Evolutionary conservation across 1,284 basidiomycete genomes (phyloP).

Genomic region (Leccinum glutinopallens): DNA sequence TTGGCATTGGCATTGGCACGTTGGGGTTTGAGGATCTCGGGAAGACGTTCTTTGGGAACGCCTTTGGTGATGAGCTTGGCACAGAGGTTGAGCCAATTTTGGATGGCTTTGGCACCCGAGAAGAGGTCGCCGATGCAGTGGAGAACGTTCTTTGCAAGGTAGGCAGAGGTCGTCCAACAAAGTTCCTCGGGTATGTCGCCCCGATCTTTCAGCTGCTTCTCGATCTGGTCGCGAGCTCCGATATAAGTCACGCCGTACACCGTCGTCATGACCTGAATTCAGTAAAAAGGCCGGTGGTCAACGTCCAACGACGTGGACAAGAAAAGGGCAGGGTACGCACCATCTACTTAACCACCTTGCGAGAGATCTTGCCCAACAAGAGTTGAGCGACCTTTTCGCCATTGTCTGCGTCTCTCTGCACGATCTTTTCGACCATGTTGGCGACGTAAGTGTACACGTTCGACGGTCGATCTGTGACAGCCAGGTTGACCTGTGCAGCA

Average conservation of each 20-base stretch:
- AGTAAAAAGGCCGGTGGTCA: slow-evolving; percentile 4
- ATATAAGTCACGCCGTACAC: slow-evolving; percentile 98
- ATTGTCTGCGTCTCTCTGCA: slow-evolving; percentile 35
- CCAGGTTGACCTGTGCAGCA: slow-evolving; percentile 92
- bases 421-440: slow-evolving; percentile 67
- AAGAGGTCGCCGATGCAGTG: slow-evolving; percentile 91
- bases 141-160: slow-evolving; percentile 84
- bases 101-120: slow-evolving; percentile 88
- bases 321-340: slow-evolving; percentile 42
- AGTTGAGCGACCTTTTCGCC: slow-evolving; percentile 63
- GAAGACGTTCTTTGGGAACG: slow-evolving; percentile 77
- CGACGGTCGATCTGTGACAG: slow-evolving; percentile 83
- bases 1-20: slow-evolving; percentile 21
- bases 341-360: slow-evolving; percentile 99
- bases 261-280: slow-evolving; percentile 90
- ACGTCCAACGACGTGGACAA: slow-evolving; percentile 5
- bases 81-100: slow-evolving; percentile 85
- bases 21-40: slow-evolving; percentile 44
- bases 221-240: slow-evolving; percentile 95
- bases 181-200: slow-evolving; percentile 75
- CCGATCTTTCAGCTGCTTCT: slow-evolving; percentile 82
- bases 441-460: slow-evolving; percentile 99
- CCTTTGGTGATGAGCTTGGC: slow-evolving; percentile 89
- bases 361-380: slow-evolving; percentile 79
- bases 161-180: slow-evolving; percentile 77